Percentiles rank a stretch among this genome's conserved stretches.
These are phyloP conservation scores for Mortierella sp. DNA, from an alignment of 371 early-diverging fungal species.

Conservation along the genomic window DNA sequence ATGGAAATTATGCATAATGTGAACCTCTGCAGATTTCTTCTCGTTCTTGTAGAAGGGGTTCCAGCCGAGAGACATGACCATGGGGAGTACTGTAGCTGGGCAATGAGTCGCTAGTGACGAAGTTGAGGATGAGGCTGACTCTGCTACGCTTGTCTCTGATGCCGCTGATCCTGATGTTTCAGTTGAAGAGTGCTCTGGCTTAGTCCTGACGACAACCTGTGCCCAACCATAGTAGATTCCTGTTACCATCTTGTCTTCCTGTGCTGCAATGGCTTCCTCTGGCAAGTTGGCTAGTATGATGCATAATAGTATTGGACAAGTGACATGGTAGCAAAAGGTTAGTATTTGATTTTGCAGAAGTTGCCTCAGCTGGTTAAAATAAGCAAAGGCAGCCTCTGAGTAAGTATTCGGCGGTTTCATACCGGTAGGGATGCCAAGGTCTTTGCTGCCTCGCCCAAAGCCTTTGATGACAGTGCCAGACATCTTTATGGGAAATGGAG, in stretches of 20 bases:
- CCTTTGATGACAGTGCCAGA: slow-evolving; percentile 89
- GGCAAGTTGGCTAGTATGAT: slow-evolving; percentile 85
- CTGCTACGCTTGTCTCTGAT: not conserved
- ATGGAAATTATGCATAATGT: slow-evolving; percentile 89
- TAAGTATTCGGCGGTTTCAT: slow-evolving; percentile 16
- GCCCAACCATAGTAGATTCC: slow-evolving; percentile 98
- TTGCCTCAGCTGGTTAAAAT: not conserved
- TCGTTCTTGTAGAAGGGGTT: slow-evolving; percentile 98
- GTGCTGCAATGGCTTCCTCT: slow-evolving; percentile 78
- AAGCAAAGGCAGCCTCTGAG: not conserved
- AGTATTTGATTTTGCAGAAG: slow-evolving; percentile 2
- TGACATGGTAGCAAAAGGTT: not conserved
- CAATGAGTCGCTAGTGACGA: slow-evolving; percentile 39
- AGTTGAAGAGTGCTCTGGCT: slow-evolving; percentile 11
- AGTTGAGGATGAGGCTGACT: slow-evolving; percentile 25
- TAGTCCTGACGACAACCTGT: slow-evolving; percentile 66
- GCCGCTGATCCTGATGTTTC: not conserved
- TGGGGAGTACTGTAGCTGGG: slow-evolving; percentile 78
- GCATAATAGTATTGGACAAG: not conserved
- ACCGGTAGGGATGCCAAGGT: slow-evolving; percentile 98
- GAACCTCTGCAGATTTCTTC: slow-evolving; percentile 96
- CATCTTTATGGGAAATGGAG: slow-evolving; percentile 81
- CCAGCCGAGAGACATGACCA: slow-evolving; percentile 99
- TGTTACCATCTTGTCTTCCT: slow-evolving; percentile 74
- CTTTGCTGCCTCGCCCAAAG: slow-evolving; percentile 95